phyloP scores from a whole-genome alignment of 2,329 filamentous ascomycete species.

The Massarina eburnea region DNA sequence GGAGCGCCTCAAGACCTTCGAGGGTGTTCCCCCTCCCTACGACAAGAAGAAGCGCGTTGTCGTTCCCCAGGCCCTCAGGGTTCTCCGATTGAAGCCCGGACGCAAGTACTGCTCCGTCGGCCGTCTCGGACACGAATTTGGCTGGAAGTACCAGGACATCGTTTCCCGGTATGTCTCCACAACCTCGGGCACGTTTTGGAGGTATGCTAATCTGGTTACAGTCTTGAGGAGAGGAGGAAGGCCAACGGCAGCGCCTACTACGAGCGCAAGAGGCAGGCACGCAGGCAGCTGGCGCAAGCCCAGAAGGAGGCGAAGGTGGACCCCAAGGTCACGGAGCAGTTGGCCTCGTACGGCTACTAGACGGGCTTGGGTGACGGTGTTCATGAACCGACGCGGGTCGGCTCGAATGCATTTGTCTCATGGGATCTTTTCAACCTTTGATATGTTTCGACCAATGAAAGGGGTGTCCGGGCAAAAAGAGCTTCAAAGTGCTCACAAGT shows the following conservation, averaged over 20 bases:
- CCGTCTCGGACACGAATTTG: constrained; percentile 96
- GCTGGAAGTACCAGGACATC: constrained; percentile 99
- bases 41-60: constrained; percentile 99
- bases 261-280: constrained; percentile 98
- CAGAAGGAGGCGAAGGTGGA: constrained; percentile 89
- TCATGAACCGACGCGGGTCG: constrained; percentile 35
- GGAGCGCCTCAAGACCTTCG: constrained; percentile 99
- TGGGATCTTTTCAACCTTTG: constrained; percentile 43
- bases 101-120: constrained; percentile 99
- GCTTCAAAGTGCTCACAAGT: constrained; percentile 42
- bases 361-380: constrained; percentile 39
- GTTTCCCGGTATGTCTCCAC: constrained; percentile 79
- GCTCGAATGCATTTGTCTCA: constrained; percentile 43
- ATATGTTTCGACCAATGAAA: constrained; percentile 39
- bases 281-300: constrained; percentile 86
- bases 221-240: constrained; percentile 99
- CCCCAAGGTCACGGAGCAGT: constrained; percentile 82
- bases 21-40: constrained; percentile 98
- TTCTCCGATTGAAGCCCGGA: constrained; percentile 95
- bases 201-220: constrained; percentile 46
- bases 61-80: constrained; percentile 95
- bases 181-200: background rate
- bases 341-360: constrained; percentile 92
- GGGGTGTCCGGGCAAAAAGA: constrained; percentile 44
- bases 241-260: constrained; percentile 99